Evolutionary conservation across 2,329 filamentous ascomycete genomes (phyloP), one percentile per base, ranked within the genome.

Genomic region (Alternaria metachromatica): DNA sequence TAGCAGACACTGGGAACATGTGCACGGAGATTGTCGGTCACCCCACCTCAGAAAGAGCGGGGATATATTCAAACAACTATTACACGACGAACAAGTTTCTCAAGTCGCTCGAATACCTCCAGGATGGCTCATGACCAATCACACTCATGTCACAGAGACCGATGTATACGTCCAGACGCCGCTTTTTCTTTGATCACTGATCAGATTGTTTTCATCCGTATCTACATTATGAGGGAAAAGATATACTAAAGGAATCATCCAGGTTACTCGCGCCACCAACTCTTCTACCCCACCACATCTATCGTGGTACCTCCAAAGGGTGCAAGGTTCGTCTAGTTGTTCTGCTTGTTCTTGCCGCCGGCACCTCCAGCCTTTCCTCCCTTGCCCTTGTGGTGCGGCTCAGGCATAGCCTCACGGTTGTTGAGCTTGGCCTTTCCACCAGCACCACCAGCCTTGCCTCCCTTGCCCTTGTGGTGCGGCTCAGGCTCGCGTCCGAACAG

Each of bases 321-420:
- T 53, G 30, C 49, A 21, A 37, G 4, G n/a, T 41, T 5, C 30
- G 30, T 23, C 23, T 53, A 53, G 49, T 53, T 53, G 49, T 53
- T 37, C 33, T 37, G 33, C 33, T 37, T 37, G 33, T 37, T 37
- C 33, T 37, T 37, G 33, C 33, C 49, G 49, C 49, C 49, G 33
- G 49, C 49, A n/a, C 57, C 37, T 5, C 9, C 37, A 8, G 60
- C 63, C 54, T 61, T 63, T 33, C 62, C 62, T 53, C 64, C 66
- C 49, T 65, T 67, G 33, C 67, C 66, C 21, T 65, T 64, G 46
- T 62, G 54, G 20, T 67, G 64, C n/a, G 66, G 58, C 18, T 58
- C 60, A 25, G 50, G 53, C 41, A 55, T 25, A 26, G 49, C 54
- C 13, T 59, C 55, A 21, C 53, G 53, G 7, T 58, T 50, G 20